Conservation (phyloP, 2,329 filamentous ascomycete species). For the Ceratocystis diversiconidia region DNA sequence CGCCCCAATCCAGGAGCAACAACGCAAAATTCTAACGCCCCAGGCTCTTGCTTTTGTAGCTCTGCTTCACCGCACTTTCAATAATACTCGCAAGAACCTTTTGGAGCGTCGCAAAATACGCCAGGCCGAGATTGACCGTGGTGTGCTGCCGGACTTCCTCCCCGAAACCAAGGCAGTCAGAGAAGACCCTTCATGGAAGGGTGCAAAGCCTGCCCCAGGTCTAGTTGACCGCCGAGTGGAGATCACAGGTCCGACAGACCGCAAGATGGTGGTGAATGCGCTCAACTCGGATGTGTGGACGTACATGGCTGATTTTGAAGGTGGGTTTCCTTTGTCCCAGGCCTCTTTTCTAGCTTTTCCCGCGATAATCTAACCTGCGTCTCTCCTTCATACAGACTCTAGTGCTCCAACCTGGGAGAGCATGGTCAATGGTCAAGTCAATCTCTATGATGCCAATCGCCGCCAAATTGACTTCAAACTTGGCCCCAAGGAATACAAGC, state of each 20-base stretch:
- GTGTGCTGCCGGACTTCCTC: slow-evolving; percentile 79
- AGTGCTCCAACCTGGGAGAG: slow-evolving; percentile 96
- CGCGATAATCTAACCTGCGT: neutral
- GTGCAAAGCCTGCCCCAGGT: slow-evolving; percentile 78
- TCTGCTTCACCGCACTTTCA: slow-evolving; percentile 89
- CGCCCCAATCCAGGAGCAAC: slow-evolving; percentile 60
- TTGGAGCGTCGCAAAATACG: slow-evolving; percentile 74
- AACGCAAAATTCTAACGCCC: slow-evolving; percentile 83
- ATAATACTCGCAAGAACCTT: slow-evolving; percentile 71
- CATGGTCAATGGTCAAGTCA: slow-evolving; percentile 97
- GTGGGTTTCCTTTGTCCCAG: slow-evolving; percentile 33
- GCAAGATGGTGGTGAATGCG: slow-evolving; percentile 98
- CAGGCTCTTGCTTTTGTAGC: slow-evolving; percentile 84
- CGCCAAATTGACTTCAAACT: slow-evolving; percentile 93
- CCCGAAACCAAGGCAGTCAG: slow-evolving; percentile 92
- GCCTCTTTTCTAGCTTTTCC: neutral
- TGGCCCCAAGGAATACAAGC: slow-evolving; percentile 90
- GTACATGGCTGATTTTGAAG: slow-evolving; percentile 99
- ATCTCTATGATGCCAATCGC: slow-evolving; percentile 91
- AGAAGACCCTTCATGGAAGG: slow-evolving; percentile 87
- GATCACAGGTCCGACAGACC: slow-evolving; percentile 92
- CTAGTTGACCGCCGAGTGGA: slow-evolving; percentile 87
- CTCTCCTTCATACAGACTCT: slow-evolving; percentile 48
- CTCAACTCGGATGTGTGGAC: slow-evolving; percentile 94
- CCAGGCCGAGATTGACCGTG: slow-evolving; percentile 87